Evolutionary conservation across 2,329 filamentous ascomycete genomes (phyloP).

Genomic region (Fusarium sp.): DNA sequence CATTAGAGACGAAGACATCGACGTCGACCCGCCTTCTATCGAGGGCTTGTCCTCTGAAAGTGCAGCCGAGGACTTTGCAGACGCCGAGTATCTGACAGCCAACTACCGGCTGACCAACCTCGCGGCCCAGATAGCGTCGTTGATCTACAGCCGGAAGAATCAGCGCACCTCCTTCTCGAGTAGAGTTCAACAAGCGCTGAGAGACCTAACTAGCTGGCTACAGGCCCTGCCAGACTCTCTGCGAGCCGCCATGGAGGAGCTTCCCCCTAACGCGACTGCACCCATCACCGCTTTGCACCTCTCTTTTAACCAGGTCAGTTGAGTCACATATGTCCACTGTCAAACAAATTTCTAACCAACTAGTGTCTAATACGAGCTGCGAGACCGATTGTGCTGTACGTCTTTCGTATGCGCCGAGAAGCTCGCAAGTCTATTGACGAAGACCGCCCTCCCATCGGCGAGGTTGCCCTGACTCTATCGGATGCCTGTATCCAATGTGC

Average conservation of each 20-base stretch:
- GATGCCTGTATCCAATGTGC: slow-evolving; percentile 58
- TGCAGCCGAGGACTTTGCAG: slow-evolving; percentile 43
- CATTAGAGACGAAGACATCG: slow-evolving; percentile 59
- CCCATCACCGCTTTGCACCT: slow-evolving; percentile 46
- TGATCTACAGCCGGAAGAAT: slow-evolving; percentile 44
- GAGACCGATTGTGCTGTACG: slow-evolving; percentile 45
- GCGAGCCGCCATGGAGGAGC: slow-evolving; percentile 35
- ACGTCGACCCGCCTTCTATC: slow-evolving; percentile 53
- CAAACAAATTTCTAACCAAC: fast-evolving
- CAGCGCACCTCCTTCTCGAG: slow-evolving; percentile 27
- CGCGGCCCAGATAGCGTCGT: slow-evolving; percentile 37
- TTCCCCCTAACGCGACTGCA: slow-evolving; percentile 21
- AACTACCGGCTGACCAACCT: slow-evolving; percentile 52
- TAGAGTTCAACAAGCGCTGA: slow-evolving; percentile 43
- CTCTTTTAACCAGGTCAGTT: slow-evolving; percentile 38
- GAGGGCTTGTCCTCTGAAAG: slow-evolving; percentile 22
- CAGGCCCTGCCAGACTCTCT: slow-evolving; percentile 41
- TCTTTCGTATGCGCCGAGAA: slow-evolving; percentile 34
- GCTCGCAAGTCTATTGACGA: not conserved
- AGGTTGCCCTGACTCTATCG: slow-evolving; percentile 49
- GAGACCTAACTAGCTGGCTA: slow-evolving; percentile 42
- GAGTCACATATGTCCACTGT: not conserved
- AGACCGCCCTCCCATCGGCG: slow-evolving; percentile 26
- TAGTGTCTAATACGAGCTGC: slow-evolving; percentile 46
- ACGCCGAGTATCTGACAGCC: slow-evolving; percentile 45